Conservation (phyloP, 2,329 filamentous ascomycete species). For the Phaeoacremonium minimum region DNA sequence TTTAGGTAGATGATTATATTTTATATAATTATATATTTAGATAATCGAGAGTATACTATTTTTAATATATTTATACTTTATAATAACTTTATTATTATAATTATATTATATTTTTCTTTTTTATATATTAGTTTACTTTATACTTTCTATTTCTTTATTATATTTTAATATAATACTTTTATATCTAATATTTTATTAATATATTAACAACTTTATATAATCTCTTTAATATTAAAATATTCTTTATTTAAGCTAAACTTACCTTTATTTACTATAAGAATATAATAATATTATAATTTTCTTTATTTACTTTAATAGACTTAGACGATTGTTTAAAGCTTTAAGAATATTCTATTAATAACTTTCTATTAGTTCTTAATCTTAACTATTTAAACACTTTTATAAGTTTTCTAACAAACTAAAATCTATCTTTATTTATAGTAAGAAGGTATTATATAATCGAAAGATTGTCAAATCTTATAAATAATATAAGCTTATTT, state of each 20-base stretch:
- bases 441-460: not conserved
- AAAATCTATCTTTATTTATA: not conserved
- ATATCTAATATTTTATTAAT: not conserved
- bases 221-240: not conserved
- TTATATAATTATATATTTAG: not conserved
- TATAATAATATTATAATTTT: not conserved
- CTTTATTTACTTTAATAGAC: not conserved
- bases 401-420: not conserved
- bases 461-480: too few species aligned
- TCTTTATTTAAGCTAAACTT: too few species aligned
- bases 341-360: too few species aligned
- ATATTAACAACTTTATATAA: not conserved
- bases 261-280: too few species aligned
- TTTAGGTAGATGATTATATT: not conserved
- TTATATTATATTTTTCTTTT: too few species aligned
- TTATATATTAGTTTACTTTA: too few species aligned
- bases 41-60: not conserved
- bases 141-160: too few species aligned
- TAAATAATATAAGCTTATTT: not conserved
- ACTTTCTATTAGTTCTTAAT: too few species aligned
- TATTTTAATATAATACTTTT: too few species aligned
- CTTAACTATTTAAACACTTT: not conserved
- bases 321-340: too few species aligned
- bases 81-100: too few species aligned
- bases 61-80: too few species aligned